Evolutionary conservation across 148 eudicot species (phyloP).

Genomic region (Rhododendron henanense): DNA sequence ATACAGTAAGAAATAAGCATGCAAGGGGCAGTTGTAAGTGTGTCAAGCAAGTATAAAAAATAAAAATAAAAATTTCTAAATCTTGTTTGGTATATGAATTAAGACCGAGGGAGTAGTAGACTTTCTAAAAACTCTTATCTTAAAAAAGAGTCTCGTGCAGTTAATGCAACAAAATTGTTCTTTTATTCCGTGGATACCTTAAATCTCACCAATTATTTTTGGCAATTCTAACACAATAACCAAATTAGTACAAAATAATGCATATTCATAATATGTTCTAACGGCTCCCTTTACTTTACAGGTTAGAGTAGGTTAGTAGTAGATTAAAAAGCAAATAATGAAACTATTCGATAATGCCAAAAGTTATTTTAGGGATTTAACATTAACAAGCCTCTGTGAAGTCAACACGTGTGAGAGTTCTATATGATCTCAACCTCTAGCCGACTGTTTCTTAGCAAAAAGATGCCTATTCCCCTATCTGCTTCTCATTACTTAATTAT

Average conservation of each 20-base stretch:
- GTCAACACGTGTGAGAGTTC: constrained; percentile 16
- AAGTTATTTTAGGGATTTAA: background rate
- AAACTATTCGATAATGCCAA: background rate
- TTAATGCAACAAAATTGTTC: background rate
- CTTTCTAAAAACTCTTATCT: background rate
- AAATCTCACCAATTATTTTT: background rate
- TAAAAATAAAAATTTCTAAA: too few species aligned
- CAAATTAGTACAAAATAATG: background rate
- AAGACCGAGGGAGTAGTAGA: background rate
- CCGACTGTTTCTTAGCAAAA: constrained; percentile 31
- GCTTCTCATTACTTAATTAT: constrained; percentile 2
- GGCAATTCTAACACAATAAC: background rate
- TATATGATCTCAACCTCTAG: constrained; percentile 24
- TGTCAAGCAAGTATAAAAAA: background rate
- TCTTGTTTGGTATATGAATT: background rate
- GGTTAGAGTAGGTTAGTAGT: background rate
- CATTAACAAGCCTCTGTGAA: constrained; percentile 7
- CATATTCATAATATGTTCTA: background rate
- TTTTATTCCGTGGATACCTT: background rate
- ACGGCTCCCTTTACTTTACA: background rate
- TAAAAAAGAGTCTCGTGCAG: background rate
- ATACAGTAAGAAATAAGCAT: background rate
- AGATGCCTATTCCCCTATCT: constrained; percentile 22
- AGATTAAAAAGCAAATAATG: background rate
- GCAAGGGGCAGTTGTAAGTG: background rate